phyloP scores from a whole-genome alignment of 78 protist genomes.

The Planoprotostelium fungivorum region DNA sequence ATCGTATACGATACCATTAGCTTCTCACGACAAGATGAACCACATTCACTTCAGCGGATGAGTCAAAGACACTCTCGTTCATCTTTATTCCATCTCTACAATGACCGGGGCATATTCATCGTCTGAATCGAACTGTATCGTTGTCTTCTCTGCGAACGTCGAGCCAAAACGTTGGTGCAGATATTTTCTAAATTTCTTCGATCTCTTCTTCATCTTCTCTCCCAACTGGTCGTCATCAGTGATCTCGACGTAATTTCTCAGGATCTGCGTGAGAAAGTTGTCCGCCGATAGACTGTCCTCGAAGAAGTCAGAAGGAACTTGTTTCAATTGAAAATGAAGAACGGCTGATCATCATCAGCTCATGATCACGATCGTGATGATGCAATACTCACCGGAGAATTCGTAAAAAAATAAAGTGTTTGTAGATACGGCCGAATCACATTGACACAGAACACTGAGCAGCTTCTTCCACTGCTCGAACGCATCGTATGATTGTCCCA shows the following conservation, averaged over 20 bases:
- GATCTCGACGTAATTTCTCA: neutral
- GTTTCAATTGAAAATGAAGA: slow-evolving; percentile 17
- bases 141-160: neutral
- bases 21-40: too few relatives aligned
- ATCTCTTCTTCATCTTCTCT: neutral
- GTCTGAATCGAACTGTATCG: neutral
- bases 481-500: slow-evolving; percentile 15
- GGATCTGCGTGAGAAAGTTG: slow-evolving; percentile 4
- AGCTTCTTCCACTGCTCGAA: slow-evolving; percentile 35
- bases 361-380: neutral
- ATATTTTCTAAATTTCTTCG: neutral
- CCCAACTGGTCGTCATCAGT: neutral
- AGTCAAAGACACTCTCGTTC: neutral
- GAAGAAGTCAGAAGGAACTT: slow-evolving; percentile 27
- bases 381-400: slow-evolving; percentile 13
- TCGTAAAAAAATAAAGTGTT: slow-evolving; percentile 5
- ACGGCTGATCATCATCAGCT: slow-evolving; percentile 1
- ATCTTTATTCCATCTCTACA: neutral
- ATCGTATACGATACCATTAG: too few relatives aligned
- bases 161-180: neutral
- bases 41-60: too few relatives aligned
- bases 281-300: slow-evolving; percentile 13
- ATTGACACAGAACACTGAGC: slow-evolving; percentile 5
- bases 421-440: neutral
- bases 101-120: neutral